Evolutionary conservation across 2,329 filamentous ascomycete species (phyloP), one percentile per base, ranked within the genome.

Genomic region (Diaporthe aspalathi): DNA sequence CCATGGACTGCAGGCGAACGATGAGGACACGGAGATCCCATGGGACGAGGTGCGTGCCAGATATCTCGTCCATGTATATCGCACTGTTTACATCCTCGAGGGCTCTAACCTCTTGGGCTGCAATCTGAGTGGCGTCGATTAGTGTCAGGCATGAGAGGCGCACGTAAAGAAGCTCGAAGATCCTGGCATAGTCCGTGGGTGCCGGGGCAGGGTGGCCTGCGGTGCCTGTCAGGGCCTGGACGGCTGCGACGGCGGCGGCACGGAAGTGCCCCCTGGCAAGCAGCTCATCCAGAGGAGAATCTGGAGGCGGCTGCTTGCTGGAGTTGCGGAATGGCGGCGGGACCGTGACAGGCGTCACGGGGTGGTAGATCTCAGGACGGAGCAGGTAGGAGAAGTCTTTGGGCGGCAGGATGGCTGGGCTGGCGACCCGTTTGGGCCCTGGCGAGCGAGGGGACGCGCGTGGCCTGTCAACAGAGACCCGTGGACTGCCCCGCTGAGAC

Each of bases 11-110:
- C 24, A 98, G 86, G 1, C 95, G 89, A 11, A 98, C 92, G 8
- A 92, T 91, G 20, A 98, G 86, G 3, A 98, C 88, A 8, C 96
- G 90, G 67, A 99, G 86, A 52, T 92, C 88, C 95, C 96, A 99
- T 0, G 95, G 95, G 0, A 95, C 92, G 0, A 97, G 86, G 78
- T 92, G 92, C 68, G 83, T 81, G 24, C 84, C 87, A 0, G 82
- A 86, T 29, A 80, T 77, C n/a, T 86, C 84, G 75, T 88, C 88
- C 8, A 85, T 81, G 79, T 90, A 93, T 73, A 84, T 87, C 68
- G 81, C 82, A 27, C 86, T 86, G 77, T 88, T 89, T 1, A 91
- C 81, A 76, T 92, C 90, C 76, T 91, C 88, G 2, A 92, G 83
- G 2, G 87, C 87, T 76, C 90, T 90, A 38, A 88, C 89, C 77